These are phyloP conservation scores for Solanum chiquidenum DNA, from an alignment of 257 asterid genomes.

Conservation along the genomic window DNA sequence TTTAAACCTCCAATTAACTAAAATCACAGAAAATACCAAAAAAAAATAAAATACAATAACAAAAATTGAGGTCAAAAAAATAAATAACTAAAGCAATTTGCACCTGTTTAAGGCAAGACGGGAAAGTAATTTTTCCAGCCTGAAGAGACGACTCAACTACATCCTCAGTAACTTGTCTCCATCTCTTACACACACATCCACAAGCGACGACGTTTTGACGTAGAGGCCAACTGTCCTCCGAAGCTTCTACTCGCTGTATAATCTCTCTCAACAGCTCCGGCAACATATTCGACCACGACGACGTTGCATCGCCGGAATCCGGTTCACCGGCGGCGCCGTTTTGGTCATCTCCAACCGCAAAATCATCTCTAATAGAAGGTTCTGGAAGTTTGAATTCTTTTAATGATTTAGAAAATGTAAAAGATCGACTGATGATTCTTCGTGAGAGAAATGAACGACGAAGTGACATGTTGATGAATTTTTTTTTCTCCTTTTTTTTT, in stretches of 20 bases:
- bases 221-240: slow-evolving; percentile 73
- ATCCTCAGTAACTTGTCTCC: slow-evolving; percentile 77
- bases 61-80: background rate
- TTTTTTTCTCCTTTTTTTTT: background rate
- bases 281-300: slow-evolving; percentile 64
- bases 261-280: slow-evolving; percentile 82
- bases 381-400: slow-evolving; percentile 26
- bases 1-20: background rate
- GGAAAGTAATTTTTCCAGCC: slow-evolving; percentile 66
- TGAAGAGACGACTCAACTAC: slow-evolving; percentile 41
- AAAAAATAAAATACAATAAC: background rate
- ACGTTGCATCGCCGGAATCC: slow-evolving; percentile 1
- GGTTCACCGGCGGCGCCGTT: slow-evolving; percentile 23
- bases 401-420: slow-evolving; percentile 48
- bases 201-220: slow-evolving; percentile 76
- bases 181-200: slow-evolving; percentile 85
- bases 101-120: slow-evolving; percentile 90
- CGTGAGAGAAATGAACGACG: slow-evolving; percentile 61
- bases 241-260: slow-evolving; percentile 61
- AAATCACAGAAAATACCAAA: background rate
- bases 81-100: background rate
- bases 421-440: slow-evolving; percentile 52
- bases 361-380: background rate
- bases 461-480: slow-evolving; percentile 33
- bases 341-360: background rate